Evolutionary conservation across 1,284 basidiomycete genomes (phyloP), one percentile per base, ranked within the genome.

Genomic region (Cutaneotrichosporon sp.): DNA sequence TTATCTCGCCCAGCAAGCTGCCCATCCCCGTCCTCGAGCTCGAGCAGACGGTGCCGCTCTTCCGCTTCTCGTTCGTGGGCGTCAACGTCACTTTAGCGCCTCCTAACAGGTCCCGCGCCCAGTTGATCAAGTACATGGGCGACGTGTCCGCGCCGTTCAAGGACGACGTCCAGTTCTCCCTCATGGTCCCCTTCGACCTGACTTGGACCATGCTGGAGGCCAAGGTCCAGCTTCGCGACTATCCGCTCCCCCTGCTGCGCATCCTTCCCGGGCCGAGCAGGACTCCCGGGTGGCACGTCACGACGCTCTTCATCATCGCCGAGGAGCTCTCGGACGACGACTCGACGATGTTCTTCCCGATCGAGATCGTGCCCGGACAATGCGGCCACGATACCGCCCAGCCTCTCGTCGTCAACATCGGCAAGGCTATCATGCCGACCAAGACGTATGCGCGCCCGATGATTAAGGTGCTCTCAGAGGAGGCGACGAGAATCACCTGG

Each of bases 361-460:
- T 87, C 67, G 81, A 83, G 7, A 82, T 95, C 57, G 80, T 90
- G 45, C 82, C 84, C 22, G 74, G 78, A 2, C 80, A 85, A 53
- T 82, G 84, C 31, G 85, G 86, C 43, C 75, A 84, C 31, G 74
- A 80, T 14, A 86, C 85, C 20, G 83, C 86, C 22, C 76, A 81
- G 4, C 82, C 86, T 10, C 85, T 95, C 56, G 80, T 82, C 6
- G 80, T 97, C 24, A 75, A 82, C 42, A 84, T 97, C 33, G 92
- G 93, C 0, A 97, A 95, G 77, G 94, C 93, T 0, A 89, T 94
- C 60, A 95, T 95, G 90, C 90, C 95, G 0, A 89, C 95, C 70
- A 98, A 98, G 79, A 90, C 88, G 24, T 98, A 95, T 74, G 91
- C 92, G 3, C 84, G 86, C 47, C 90, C 94, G 4, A 80, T 81